Evolutionary conservation across 1,284 basidiomycete species (phyloP), one percentile per base, ranked within the genome.

Genomic region (Marasmius fiardii): DNA sequence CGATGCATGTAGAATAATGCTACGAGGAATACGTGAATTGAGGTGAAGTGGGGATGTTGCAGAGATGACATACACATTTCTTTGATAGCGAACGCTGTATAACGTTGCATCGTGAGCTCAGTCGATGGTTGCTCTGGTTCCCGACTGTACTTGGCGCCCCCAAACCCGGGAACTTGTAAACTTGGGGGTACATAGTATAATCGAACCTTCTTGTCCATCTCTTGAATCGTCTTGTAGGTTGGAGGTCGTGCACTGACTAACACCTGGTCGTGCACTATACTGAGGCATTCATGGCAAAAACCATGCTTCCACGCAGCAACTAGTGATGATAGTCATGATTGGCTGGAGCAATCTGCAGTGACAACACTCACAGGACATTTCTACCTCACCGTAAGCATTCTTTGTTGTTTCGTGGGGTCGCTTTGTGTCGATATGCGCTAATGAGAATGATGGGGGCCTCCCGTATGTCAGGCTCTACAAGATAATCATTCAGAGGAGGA

Each of bases 1-100:
- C 86, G 78, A 66, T 88, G 85, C 76, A 88, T 82, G 62, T 88
- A 88, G 63, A 88, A 85, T 33, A 86, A 67, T 12, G 80, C 85
- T 87, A 60, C 26, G 41, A 18, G 23, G 2, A 20, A 49, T 31
- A 50, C 23, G 33, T 58, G 51, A 53, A 33, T 41, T 41, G 24
- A 28, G 51, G 33, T 21, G 20, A 50, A 41, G 18, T 28, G 34
- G 31, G 14, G 26, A 37, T 45, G 43, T 54, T 18, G 23, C 53
- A 57, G 48, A 61, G 16, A 57, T 12, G 24, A 44, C 37, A 24
- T 61, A 84, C 85, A 78, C 31, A 86, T 86, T 67, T 87, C 85
- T 65, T 75, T 79, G 61, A 86, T 86, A 7, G 83, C 79, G 64
- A 82, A 85, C 0, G 80, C 76, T 54, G 78, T 79, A 62, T 86